Base-by-base conservation (phyloP, 2,329 filamentous ascomycete genomes). In the Exophiala viscosa region DNA sequence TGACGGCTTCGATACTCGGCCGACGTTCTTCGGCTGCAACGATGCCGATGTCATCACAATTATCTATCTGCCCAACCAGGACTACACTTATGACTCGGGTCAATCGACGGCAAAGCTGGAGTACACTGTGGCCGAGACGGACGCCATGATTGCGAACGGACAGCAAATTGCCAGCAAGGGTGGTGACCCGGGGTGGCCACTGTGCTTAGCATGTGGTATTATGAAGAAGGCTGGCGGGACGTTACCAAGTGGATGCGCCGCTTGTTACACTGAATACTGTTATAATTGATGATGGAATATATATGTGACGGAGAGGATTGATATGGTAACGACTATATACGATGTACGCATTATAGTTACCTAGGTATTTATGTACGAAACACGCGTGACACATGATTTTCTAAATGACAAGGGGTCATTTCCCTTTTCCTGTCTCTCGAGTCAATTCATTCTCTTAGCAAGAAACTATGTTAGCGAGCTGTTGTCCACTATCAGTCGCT, bases 21-120 rank as follows among this genome's bases (percentile, higher is more conserved):
- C 83, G 0, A 76, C 76, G 45, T 86, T 86, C 66, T 86, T 86
- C 66, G 83, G 83, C 61, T 86, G 83, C 70, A 70, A 78, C 60
- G 55, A 66, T 10, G 15, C 57, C 0, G 54, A 52, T 13, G 66
- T 66, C 41, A 44, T 65, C 7, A 63, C 64, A 2, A 66, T 75
- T 31, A 63, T 75, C n/a, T 74, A 69, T 48, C 54, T 78, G 34
- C 76, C 75, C 1, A 78, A 78, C 42, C 32, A 44, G 7, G 44
- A 50, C 9, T 42, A 49, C 43, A 52, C 47, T 3, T 55, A 44
- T 18, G n/a, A 14, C 8, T 54, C 46, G 33, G 45, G 40, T 14
- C 34, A 45, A 31, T 35, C 45, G 7, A 54, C 54, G 13, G 40
- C 18, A 13, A 55, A 61, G 40, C 33, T 59, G 23, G 13, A 48